Percentiles rank a stretch among this genome's conserved stretches.
Conservation (phyloP, 495 filamentous ascomycete genomes). For the Neurospora discreta region DNA sequence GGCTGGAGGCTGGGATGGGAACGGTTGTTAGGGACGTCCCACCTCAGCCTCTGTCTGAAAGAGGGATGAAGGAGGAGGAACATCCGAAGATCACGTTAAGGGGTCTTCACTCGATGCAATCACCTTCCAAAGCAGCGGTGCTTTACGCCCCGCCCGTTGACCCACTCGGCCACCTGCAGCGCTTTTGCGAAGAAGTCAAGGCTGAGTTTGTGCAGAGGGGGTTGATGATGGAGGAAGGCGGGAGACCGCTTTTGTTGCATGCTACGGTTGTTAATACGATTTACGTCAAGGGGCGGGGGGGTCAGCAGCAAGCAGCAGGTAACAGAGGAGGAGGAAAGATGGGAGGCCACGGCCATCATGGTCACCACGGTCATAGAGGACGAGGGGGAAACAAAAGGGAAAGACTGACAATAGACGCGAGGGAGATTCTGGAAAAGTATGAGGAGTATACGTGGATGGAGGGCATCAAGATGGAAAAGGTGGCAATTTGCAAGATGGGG, state of each 20-base stretch:
- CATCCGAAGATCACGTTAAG: constrained; percentile 30
- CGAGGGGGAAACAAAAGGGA: constrained; percentile 7
- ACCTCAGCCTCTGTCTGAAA: not conserved
- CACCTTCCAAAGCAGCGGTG: constrained; percentile 23
- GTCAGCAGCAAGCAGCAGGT: not conserved
- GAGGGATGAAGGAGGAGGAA: not conserved
- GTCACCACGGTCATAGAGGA: constrained; percentile 9
- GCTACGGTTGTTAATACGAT: constrained; percentile 83
- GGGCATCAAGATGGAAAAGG: constrained; percentile 45
- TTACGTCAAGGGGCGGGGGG: constrained; percentile 44
- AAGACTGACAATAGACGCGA: constrained; percentile 42
- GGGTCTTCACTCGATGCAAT: constrained; percentile 40
- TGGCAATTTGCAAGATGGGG: constrained; percentile 71
- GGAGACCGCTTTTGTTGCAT: constrained; percentile 63
- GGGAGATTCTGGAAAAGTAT: constrained; percentile 38
- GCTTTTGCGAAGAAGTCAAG: constrained; percentile 53
- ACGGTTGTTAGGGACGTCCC: not conserved
- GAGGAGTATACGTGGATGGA: constrained; percentile 50
- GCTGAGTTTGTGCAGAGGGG: constrained; percentile 50
- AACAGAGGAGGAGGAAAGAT: constrained; percentile 25
- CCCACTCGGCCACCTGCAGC: constrained; percentile 38
- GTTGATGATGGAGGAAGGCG: constrained; percentile 45
- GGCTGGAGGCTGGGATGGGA: not conserved
- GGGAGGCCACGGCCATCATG: not conserved
- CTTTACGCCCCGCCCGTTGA: constrained; percentile 44